Base-by-base conservation (phyloP, 1,284 basidiomycete species). In the Leccinum solheimii region DNA sequence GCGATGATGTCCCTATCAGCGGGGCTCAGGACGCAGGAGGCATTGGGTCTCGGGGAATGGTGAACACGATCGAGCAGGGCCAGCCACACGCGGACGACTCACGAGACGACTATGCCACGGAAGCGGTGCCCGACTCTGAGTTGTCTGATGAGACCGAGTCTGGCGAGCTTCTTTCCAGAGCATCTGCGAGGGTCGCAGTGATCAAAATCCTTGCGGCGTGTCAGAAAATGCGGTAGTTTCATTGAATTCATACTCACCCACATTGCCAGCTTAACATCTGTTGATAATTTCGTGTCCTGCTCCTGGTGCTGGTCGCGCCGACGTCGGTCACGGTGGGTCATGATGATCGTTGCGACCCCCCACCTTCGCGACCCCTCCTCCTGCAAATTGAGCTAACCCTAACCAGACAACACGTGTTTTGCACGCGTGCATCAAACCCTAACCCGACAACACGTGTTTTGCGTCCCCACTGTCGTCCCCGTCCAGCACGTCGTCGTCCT, bases 111-210 rank as follows among this genome's bases (percentile, higher is more conserved):
- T 56, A 98, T 81, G 3, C 97, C 97, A 68, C 93, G 83, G 75
- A 98, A 98, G 48, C 92, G 83, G 61, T 91, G 84, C 0, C 96
- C 95, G 9, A 99, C 85, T 56, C 87, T 83, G 63, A 99, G 83
- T 63, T 94, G 88, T 59, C 85, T 87, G 71, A 98, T 92, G 36
- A 98, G 79, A 1, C 94, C 93, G 21, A 95, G 82, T 5, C 97
- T 82, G 0, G 94, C 81, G 0, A 99, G 85, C 73, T 95, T 97
- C 80, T 98, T 98, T 11, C 97, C 97, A 8, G 94, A 96, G 71
- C 97, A 99, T 40, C 94, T 86, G 57, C 88, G 87, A 0, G 97
- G 96, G 75, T 99, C 96, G 75, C 97, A 98, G 74, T 98, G 97
- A 72, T 94, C 91, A 75, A 99, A 98, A 75, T 98, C 97, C 94